A percentile compares a stretch with the other conserved stretches of the same genome.
phyloP scores from a whole-genome alignment of 352 stramenopile species.

The Sclerospora graminicola region DNA sequence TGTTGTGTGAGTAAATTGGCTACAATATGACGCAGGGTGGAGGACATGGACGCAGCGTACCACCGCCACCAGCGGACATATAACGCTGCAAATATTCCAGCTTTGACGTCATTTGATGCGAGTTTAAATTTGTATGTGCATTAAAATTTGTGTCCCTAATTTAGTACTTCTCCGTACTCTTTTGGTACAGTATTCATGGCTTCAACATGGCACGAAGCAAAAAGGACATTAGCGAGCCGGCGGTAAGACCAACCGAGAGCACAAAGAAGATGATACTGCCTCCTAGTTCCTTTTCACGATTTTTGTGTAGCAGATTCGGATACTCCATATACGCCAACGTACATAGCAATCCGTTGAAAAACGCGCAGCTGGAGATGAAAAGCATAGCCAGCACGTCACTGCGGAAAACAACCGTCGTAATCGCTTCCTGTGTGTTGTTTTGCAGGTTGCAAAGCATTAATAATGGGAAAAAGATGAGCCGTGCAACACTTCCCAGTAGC shows the following conservation, averaged over 20 bases:
- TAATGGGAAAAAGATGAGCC: slow-evolving; percentile 48
- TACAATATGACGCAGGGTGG: neutral
- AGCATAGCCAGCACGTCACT: slow-evolving; percentile 53
- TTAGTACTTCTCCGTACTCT: too few relatives aligned
- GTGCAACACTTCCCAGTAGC: slow-evolving; percentile 27
- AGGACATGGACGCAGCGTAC: slow-evolving; percentile 9
- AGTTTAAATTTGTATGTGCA: neutral
- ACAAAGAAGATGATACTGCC: slow-evolving; percentile 80
- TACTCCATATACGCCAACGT: slow-evolving; percentile 78
- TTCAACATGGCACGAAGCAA: slow-evolving; percentile 67
- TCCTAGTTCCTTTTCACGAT: slow-evolving; percentile 58
- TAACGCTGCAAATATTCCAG: slow-evolving; percentile 76
- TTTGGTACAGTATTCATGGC: too few relatives aligned
- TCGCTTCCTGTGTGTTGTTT: slow-evolving; percentile 50
- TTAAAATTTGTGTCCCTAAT: too few relatives aligned
- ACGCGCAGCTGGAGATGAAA: slow-evolving; percentile 45
- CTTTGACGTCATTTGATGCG: slow-evolving; percentile 47
- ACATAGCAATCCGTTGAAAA: slow-evolving; percentile 63
- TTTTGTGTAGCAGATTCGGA: slow-evolving; percentile 35
- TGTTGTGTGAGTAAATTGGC: slow-evolving; percentile 1
- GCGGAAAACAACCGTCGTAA: slow-evolving; percentile 64
- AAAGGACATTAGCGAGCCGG: slow-evolving; percentile 70
- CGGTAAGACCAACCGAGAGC: slow-evolving; percentile 58
- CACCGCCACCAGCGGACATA: slow-evolving; percentile 27
- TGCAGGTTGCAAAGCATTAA: slow-evolving; percentile 72